Base-by-base conservation (phyloP, 768 basidiomycete species). In the Podaxis rugospora region DNA sequence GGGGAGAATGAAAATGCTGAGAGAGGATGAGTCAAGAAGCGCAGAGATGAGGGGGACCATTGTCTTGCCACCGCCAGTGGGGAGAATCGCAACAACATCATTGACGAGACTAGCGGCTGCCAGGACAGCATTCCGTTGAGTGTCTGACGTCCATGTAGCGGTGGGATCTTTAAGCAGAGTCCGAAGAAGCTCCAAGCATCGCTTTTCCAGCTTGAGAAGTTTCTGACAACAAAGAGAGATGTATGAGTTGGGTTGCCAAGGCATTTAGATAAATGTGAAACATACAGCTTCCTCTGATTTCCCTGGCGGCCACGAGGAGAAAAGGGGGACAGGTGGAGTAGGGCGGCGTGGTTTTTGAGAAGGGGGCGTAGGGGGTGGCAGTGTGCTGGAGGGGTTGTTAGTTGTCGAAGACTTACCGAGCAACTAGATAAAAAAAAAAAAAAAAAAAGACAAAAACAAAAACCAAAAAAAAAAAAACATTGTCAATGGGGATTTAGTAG, bases 1-100 rank as follows among this genome's bases (percentile, higher is more conserved):
- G 0, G 72, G 73, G 6, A 67, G 46, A 2, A 72, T 27, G 1
- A 70, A 56, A 0, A 74, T 51, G 0, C 67, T 65, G 1, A 64
- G 60, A 11, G 51, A 40, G 14, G 52, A 36, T 0, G 57, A 14
- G n/a, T 63, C 57, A 0, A 68, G 39, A n/a, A 70, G 23, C 0
- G 67, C 9, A 0, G 72, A 69, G 3, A 74, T 46, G 4, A 74
- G 52, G 0, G 66, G 67, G 1, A 68, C 42, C 65, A 70, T 64
- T 0, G 69, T 67, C 52, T 74, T 75, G 1, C 74, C 72, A 10
- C 60, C 47, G 1, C 68, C 67, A 2, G 74, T 73, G 0, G 56
- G 59, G 4, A 69, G 55, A 1, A 70, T 56, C 0, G 65, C 61
- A 16, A 74, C 42, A 11, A 74, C 59, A 36, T 75, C 71, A 0